phyloP scores from a whole-genome alignment of 2,329 filamentous ascomycete species.

The Calonectria montana region DNA sequence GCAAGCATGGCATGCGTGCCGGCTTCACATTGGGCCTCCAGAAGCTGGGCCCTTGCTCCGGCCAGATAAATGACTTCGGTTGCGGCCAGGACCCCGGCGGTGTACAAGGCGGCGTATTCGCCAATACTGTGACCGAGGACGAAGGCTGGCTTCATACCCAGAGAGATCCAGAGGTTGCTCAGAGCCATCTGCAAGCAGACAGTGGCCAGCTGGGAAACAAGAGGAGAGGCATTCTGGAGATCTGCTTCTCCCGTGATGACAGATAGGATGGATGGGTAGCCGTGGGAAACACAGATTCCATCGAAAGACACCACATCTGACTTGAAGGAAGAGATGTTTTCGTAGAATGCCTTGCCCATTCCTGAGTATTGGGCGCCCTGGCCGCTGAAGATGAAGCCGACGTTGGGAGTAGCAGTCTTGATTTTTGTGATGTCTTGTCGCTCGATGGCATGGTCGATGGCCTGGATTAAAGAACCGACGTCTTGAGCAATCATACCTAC shows the following conservation, averaged over 20 bases:
- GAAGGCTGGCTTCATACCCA: constrained; percentile 53
- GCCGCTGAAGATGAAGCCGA: constrained; percentile 55
- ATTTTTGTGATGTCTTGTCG: background rate
- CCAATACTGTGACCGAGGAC: constrained; percentile 60
- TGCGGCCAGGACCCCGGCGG: constrained; percentile 72
- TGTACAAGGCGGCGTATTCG: constrained; percentile 58
- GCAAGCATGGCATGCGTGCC: constrained; percentile 48
- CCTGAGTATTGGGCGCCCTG: constrained; percentile 52
- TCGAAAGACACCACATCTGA: constrained; percentile 47
- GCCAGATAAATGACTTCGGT: constrained; percentile 71
- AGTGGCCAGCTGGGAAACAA: constrained; percentile 51
- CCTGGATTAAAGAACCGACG: background rate
- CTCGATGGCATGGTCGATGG: background rate
- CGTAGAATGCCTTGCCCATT: constrained; percentile 36
- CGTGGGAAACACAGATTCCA: constrained; percentile 29
- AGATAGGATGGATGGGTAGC: constrained; percentile 52
- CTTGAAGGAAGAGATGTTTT: constrained; percentile 11
- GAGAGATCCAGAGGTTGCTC: constrained; percentile 42
- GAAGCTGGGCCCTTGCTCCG: constrained; percentile 66
- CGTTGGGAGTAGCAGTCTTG: background rate
- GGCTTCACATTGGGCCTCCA: constrained; percentile 63
- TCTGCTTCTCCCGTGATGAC: constrained; percentile 52
- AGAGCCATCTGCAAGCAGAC: constrained; percentile 53
- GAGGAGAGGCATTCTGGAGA: constrained; percentile 25
- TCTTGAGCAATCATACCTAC: background rate